Evolutionary conservation across 495 filamentous ascomycete genomes (phyloP), one percentile per base, ranked within the genome.

Genomic region (Penicillium psychrofluorescens): DNA sequence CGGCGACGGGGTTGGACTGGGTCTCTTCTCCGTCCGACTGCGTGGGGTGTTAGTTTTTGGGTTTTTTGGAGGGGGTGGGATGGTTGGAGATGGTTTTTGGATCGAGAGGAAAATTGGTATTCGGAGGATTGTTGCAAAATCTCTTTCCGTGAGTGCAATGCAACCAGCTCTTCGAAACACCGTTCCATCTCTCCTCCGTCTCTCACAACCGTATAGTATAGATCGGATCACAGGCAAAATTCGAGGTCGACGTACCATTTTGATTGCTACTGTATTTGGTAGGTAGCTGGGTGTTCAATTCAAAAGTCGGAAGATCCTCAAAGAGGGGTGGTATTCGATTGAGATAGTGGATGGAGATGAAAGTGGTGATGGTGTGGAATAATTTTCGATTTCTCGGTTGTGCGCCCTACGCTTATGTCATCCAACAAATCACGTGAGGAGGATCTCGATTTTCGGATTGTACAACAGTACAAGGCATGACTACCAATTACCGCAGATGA

Each of bases 11-110:
- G 53, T 79, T 81, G 58, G 81, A 82, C 66, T 71, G 76, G 71
- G 79, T 88, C 84, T 95, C 90, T 85, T 85, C 81, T 85, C 81
- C 81, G 80, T 85, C 81, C 81, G 81, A 85, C 81, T 85, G 42
- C 2, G 22, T 22, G 22, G 22, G 22, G 2, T 22, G 22, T 22
- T 22, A 22, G 22, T 22, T 4, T 22, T 22, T 22, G 22, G 22
- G 22, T 6, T 22, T 4, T 22, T 55, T 59, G 55, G 54, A 36
- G 45, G 37, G 38, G 38, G 36, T 33, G 33, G 38, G 38, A 40
- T 33, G 35, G 6, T 43, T 43, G 40, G 12, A 36, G n/a, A n/a
- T 14, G 15, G 32, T 12, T 32, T 32, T 46, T 27, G 10, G 16
- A 22, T 2, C 2, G 22, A 6, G 22, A 22, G 22, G 4, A 4